Conservation (phyloP, 495 filamentous ascomycete species). For the Sporormia fimetaria region DNA sequence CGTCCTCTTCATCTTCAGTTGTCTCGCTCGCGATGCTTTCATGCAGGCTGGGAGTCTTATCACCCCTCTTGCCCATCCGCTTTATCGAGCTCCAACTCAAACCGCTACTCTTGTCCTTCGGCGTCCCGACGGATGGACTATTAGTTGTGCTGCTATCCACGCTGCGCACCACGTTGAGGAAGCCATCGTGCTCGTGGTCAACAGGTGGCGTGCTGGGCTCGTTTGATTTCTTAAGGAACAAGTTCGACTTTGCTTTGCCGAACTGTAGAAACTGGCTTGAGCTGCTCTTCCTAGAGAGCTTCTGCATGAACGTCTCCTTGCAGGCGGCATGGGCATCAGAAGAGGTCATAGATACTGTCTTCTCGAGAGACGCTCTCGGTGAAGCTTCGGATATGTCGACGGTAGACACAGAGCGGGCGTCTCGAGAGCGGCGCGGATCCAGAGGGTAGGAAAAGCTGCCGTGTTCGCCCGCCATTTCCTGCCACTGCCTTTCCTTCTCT, state of each 20-base stretch:
- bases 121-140: slow-evolving; percentile 19
- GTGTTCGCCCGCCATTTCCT: not conserved
- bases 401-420: slow-evolving; percentile 29
- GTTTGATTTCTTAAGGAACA: slow-evolving; percentile 22
- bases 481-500: slow-evolving; percentile 24
- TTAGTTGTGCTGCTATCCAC: slow-evolving; percentile 10
- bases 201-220: slow-evolving; percentile 14
- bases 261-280: slow-evolving; percentile 30
- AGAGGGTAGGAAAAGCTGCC: too few species aligned
- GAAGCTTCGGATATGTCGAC: slow-evolving; percentile 23
- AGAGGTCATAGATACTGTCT: slow-evolving; percentile 25
- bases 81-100: slow-evolving; percentile 27
- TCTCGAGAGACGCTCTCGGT: slow-evolving; percentile 25
- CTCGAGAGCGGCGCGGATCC: slow-evolving; percentile 26
- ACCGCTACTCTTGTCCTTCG: slow-evolving; percentile 20
- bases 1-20: slow-evolving; percentile 18
- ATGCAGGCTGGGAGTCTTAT: slow-evolving; percentile 26
- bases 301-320: slow-evolving; percentile 33
- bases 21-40: slow-evolving; percentile 26
- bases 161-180: slow-evolving; percentile 1
- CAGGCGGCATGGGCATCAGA: slow-evolving; percentile 17
- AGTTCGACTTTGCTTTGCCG: slow-evolving; percentile 23
- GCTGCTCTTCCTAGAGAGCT: slow-evolving; percentile 31
- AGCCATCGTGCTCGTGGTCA: slow-evolving; percentile 15
- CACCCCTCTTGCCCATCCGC: slow-evolving; percentile 23